These are phyloP conservation scores for Neofusicoccum parvum DNA, from an alignment of 2,329 filamentous ascomycete genomes.

Conservation along the genomic window DNA sequence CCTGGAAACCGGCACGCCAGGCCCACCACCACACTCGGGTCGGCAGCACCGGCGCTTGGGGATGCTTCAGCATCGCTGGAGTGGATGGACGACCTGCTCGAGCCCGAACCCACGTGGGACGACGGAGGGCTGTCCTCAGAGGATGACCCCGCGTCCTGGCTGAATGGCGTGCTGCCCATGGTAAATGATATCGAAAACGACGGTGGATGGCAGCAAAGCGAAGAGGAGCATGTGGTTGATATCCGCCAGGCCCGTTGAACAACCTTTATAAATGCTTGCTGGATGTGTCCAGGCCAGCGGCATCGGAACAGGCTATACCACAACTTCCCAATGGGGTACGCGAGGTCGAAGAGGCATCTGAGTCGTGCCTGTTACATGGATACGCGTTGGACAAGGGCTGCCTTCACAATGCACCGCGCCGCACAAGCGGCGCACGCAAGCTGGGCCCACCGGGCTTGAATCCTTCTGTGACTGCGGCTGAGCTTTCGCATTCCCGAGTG, in stretches of 20 bases:
- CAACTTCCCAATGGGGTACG: neutral
- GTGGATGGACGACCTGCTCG: neutral
- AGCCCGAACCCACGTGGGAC: neutral
- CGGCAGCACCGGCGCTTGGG: neutral
- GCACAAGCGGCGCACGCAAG: neutral
- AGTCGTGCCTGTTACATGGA: neutral
- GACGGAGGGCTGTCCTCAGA: neutral
- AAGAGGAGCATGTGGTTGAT: neutral
- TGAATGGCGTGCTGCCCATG: neutral
- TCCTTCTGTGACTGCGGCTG: neutral
- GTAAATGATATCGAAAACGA: neutral
- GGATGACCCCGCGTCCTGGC: neutral
- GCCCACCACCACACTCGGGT: conserved; percentile 44
- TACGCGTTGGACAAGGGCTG: neutral
- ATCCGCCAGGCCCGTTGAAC: neutral
- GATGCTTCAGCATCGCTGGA: neutral
- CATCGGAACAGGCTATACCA: neutral
- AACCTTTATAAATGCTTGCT: neutral
- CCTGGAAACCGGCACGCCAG: conserved; percentile 36
- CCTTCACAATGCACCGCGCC: neutral
- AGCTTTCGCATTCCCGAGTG: neutral
- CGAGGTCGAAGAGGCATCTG: neutral
- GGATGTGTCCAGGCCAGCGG: neutral
- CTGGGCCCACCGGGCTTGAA: neutral
- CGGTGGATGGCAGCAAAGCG: neutral